These are phyloP conservation scores for Ustilago bromivora DNA, from an alignment of 1,284 basidiomycete species.

Conservation along the genomic window DNA sequence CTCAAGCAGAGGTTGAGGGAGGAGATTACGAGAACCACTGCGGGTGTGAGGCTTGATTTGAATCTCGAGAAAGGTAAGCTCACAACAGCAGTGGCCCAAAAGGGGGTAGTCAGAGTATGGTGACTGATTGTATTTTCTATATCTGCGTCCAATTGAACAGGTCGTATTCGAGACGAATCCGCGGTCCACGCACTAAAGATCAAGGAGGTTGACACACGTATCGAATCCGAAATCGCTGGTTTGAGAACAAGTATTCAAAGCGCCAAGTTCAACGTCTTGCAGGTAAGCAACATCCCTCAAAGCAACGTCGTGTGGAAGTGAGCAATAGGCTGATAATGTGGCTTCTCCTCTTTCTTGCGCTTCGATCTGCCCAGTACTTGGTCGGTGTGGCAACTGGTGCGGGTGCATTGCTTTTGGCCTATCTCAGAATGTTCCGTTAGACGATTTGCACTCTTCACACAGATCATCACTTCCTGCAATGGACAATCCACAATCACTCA, in stretches of 20 bases:
- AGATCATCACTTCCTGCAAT: background rate
- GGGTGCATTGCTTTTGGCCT: constrained; percentile 86
- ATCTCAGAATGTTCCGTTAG: constrained; percentile 74
- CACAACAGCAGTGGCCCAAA: background rate
- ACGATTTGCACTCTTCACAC: background rate
- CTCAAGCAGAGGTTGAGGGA: constrained; percentile 93
- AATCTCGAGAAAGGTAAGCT: constrained; percentile 88
- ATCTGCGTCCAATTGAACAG: background rate
- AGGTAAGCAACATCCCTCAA: constrained; percentile 35
- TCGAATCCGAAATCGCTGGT: constrained; percentile 94
- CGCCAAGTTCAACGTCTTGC: constrained; percentile 77
- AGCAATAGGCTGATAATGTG: background rate
- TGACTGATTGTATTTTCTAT: background rate
- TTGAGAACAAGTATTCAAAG: constrained; percentile 90
- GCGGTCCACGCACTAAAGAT: constrained; percentile 94
- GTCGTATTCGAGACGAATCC: constrained; percentile 89
- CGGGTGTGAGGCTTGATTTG: constrained; percentile 91
- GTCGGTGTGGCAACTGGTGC: constrained; percentile 79
- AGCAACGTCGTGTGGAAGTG: background rate
- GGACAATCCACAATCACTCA: background rate
- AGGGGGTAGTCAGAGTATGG: background rate
- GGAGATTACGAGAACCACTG: constrained; percentile 84
- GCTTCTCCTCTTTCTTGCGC: background rate
- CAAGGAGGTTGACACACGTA: constrained; percentile 96
- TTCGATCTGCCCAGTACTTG: constrained; percentile 46